A percentile compares a stretch with the other conserved stretches of the same genome.
Evolutionary conservation across 208 protist species (phyloP).

Genomic region (Herpetomonas samuelpessoai): DNA sequence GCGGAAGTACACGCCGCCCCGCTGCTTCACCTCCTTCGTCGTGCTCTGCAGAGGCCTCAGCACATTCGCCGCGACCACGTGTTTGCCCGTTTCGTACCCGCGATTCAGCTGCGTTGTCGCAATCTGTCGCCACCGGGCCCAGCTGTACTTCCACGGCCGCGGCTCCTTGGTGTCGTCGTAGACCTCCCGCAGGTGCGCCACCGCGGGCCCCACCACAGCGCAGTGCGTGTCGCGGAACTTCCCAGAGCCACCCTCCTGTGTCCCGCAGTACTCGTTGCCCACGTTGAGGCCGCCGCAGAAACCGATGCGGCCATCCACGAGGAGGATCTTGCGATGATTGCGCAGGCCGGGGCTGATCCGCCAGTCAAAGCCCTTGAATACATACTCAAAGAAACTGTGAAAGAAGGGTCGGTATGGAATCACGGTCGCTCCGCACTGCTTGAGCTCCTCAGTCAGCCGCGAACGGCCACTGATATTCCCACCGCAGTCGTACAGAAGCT

Average conservation of each 20-base stretch:
- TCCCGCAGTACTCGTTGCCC: slow-evolving; percentile 90
- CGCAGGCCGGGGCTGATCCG: slow-evolving; percentile 75
- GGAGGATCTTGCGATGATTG: slow-evolving; percentile 91
- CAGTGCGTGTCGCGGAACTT: slow-evolving; percentile 89
- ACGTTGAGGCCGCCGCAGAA: slow-evolving; percentile 93
- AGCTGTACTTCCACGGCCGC: slow-evolving; percentile 79
- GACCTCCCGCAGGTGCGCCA: slow-evolving; percentile 74
- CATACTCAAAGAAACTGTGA: slow-evolving; percentile 55
- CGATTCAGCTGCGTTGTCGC: slow-evolving; percentile 55
- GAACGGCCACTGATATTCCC: slow-evolving; percentile 88
- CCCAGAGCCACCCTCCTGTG: slow-evolving; percentile 52
- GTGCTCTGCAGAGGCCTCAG: slow-evolving; percentile 19
- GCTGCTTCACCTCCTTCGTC: slow-evolving; percentile 15
- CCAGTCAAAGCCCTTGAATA: slow-evolving; percentile 73
- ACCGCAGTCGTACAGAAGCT: slow-evolving; percentile 89
- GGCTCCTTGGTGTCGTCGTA: slow-evolving; percentile 87
- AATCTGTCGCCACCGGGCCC: slow-evolving; percentile 74
- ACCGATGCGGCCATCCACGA: slow-evolving; percentile 79
- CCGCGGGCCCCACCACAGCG: slow-evolving; percentile 63
- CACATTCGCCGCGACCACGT: slow-evolving; percentile 22
- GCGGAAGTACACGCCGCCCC: slow-evolving; percentile 36
- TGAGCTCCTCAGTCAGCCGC: slow-evolving; percentile 64
- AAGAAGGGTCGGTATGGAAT: slow-evolving; percentile 88
- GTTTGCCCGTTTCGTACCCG: slow-evolving; percentile 31
- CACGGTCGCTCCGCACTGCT: slow-evolving; percentile 66